Evolutionary conservation across 2,329 filamentous ascomycete species (phyloP).

Genomic region (Fusarium virguliforme): DNA sequence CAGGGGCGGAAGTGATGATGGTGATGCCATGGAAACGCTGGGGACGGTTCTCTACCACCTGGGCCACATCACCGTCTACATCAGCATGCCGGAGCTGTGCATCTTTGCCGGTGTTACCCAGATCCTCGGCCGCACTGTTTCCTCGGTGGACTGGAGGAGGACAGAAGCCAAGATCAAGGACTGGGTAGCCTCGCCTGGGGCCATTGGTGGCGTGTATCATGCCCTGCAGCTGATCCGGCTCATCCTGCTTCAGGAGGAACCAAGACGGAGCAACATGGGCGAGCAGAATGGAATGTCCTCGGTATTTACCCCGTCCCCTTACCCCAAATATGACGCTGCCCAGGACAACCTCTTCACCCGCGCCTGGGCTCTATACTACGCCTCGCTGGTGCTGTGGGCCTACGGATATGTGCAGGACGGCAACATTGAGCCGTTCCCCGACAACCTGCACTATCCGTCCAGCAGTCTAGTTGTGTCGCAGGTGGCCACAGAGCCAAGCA

Average conservation of each 20-base stretch:
- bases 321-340: conserved; percentile 48
- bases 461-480: conserved; percentile 28
- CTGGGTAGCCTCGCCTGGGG: conserved; percentile 51
- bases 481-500: conserved; percentile 39
- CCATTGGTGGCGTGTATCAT: conserved; percentile 51
- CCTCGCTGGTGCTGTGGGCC: conserved; percentile 50
- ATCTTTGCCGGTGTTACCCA: conserved; percentile 50
- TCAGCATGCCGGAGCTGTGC: conserved; percentile 52
- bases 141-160: conserved; percentile 50
- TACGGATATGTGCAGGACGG: conserved; percentile 52
- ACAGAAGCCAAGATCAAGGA: conserved; percentile 52
- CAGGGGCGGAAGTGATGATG: conserved; percentile 50
- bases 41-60: conserved; percentile 51
- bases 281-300: conserved; percentile 32
- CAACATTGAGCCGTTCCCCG: conserved; percentile 49
- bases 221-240: conserved; percentile 49
- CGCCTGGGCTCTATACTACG: conserved; percentile 51
- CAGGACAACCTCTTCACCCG: conserved; percentile 48
- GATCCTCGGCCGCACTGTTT: conserved; percentile 51
- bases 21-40: conserved; percentile 50
- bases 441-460: conserved; percentile 48
- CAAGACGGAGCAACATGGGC: conserved; percentile 29
- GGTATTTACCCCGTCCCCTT: conserved; percentile 39
- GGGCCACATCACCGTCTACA: conserved; percentile 51
- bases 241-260: conserved; percentile 48